Conservation (phyloP, 352 stramenopile genomes). For the Phytophthora sansomeana region DNA sequence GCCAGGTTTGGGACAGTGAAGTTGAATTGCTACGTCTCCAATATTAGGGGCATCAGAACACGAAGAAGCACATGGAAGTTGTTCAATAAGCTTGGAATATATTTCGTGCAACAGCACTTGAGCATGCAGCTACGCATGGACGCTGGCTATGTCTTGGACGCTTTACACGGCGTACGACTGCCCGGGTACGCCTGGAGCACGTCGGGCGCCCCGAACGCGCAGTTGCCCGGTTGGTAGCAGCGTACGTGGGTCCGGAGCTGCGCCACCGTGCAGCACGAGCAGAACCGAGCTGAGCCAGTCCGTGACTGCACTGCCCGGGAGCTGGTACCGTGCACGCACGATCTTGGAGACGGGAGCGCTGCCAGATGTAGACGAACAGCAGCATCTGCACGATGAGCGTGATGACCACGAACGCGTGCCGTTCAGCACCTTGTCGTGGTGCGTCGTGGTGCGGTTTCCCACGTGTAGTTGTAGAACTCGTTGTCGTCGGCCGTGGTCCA, state of each 20-base stretch:
- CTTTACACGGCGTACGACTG: conserved; percentile 43
- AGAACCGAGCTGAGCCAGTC: conserved; percentile 55
- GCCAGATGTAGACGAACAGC: conserved; percentile 45
- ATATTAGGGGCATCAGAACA: not conserved
- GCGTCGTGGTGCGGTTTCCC: conserved; percentile 9
- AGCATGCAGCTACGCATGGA: conserved; percentile 5
- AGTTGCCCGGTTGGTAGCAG: conserved; percentile 55
- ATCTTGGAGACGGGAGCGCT: conserved; percentile 53
- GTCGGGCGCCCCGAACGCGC: conserved; percentile 49
- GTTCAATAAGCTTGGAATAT: conserved; percentile 5
- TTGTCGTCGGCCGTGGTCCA: conserved; percentile 25
- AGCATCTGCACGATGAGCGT: conserved; percentile 36
- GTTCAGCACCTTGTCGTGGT: conserved; percentile 21
- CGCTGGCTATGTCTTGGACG: not conserved
- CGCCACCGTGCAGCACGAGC: conserved; percentile 48
- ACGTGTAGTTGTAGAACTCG: conserved; percentile 23
- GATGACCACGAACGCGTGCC: conserved; percentile 33
- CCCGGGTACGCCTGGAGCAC: conserved; percentile 41
- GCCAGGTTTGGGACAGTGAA: no score
- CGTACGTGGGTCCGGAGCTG: conserved; percentile 51
- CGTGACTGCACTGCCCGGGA: conserved; percentile 39
- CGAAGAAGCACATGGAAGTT: not conserved
- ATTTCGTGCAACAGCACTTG: conserved; percentile 30
- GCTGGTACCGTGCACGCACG: conserved; percentile 51
- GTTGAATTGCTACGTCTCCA: no score